Base-by-base conservation (phyloP, 140 eudicot genomes). In the Ambrosia hybrid region DNA sequence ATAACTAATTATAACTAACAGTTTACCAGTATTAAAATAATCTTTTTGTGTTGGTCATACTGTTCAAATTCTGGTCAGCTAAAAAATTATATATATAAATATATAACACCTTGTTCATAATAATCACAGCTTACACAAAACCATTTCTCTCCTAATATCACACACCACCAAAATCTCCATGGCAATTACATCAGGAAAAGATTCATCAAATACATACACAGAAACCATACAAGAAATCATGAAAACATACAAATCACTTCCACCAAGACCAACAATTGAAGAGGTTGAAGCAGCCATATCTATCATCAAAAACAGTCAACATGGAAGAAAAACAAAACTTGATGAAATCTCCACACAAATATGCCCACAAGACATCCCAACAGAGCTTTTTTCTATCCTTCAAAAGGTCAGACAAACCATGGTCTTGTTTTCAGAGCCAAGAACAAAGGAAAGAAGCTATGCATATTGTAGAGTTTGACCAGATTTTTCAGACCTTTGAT, bases 281-380 rank as follows among this genome's bases (percentile, higher is more conserved):
- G 92, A 91, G 70, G 76, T 85, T 63, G 92, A 85, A 83, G 96
- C 95, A 37, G 90, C 97, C 77, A 78, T 65, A 0, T 85, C 95
- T 15, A 81, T 91, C 3, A 76, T 91, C 75, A n/a, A 71, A 84
- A 68, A 67, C 90, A 52, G 84, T 73, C 4, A 61, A 86, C 60
- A 55, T 65, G 14, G 90, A 85, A 68, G 85, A 88, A 55, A 37
- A 77, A 51, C 75, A 75, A 0, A 75, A 48, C 75, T 85, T 38
- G 84, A 91, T 14, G 85, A 83, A 51, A 86, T 91, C 64, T 70
- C 86, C 37, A 46, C 74, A 43, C 83, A 73, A 51, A 62, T 63
- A 7, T 72, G 70, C 14, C 85, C 88, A 56, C 75, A 79, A 53
- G 92, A 81, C 58, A 81, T 82, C 26, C 81, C 86, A 26, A 75